A percentile compares a stretch with the other conserved stretches of the same genome.
These are phyloP conservation scores for Ceratocystis harringtonii DNA, from an alignment of 2,329 filamentous ascomycete genomes.

Conservation along the genomic window DNA sequence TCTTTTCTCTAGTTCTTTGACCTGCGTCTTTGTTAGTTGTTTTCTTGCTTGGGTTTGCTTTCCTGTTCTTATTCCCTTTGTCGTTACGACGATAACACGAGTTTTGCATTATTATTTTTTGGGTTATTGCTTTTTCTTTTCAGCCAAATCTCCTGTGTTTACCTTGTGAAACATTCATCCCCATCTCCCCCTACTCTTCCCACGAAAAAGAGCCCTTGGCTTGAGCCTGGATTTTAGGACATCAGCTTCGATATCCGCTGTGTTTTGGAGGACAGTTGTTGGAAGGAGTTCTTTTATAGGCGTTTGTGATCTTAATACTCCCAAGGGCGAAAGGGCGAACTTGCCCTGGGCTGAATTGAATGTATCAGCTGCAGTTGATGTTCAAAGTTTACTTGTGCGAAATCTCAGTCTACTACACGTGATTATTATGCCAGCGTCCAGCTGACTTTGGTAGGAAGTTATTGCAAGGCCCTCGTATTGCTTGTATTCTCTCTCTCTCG, in stretches of 20 bases:
- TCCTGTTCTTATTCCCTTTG: conserved; percentile 15
- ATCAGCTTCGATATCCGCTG: not conserved
- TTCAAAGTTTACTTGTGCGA: not conserved
- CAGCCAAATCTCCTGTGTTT: not conserved
- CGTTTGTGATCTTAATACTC: conserved; percentile 1
- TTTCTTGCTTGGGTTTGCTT: not conserved
- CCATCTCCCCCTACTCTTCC: no score
- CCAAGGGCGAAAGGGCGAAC: not conserved
- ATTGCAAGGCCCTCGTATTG: not conserved
- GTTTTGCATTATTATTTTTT: conserved; percentile 5
- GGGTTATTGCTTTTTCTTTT: not conserved
- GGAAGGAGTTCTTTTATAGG: not conserved
- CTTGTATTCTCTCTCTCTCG: not conserved
- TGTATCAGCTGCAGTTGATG: not conserved
- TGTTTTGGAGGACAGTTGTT: not conserved
- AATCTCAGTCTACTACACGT: no score
- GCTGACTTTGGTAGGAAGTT: not conserved
- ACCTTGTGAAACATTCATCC: not conserved
- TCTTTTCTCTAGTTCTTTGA: not conserved
- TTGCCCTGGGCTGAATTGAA: not conserved
- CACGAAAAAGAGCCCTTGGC: no score
- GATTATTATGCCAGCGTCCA: no score
- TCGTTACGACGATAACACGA: conserved; percentile 15
- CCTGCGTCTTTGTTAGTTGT: conserved; percentile 3
- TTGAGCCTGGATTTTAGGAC: not conserved